Evolutionary conservation across 2,329 filamentous ascomycete genomes (phyloP), one percentile per base, ranked within the genome.

Genomic region (Cyphellophora attinorum): DNA sequence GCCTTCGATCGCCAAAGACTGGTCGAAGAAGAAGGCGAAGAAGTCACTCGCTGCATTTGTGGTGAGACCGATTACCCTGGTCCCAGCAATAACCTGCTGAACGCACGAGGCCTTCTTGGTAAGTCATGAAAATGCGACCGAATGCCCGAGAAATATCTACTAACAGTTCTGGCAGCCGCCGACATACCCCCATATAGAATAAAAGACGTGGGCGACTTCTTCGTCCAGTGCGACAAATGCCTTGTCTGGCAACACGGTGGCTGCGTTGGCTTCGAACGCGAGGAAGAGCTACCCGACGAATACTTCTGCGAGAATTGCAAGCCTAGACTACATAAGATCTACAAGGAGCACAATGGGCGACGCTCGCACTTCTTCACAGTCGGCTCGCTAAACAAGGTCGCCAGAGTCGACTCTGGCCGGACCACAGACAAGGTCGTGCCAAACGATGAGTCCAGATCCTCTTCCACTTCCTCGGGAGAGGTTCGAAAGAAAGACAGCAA

Each of bases 181-280:
- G n/a, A n/a, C n/a, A n/a, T n/a, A n/a, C n/a, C n/a, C n/a, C n/a
- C n/a, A n/a, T n/a, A n/a, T n/a, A n/a, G n/a, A n/a, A n/a, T n/a
- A 8, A 25, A 94, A 52, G 89, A 96, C 46, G 72, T 89, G 47
- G 91, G 89, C 29, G 89, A 88, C 34, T 81, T 96, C 61, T 98
- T 95, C 61, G 88, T 98, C 47, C 89, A 96, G 66, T 98, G 91
- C 72, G 91, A 96, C 62, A 71, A 84, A 45, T 98, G 91, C 68
- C 93, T 93, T 57, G 91, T 96, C 44, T 98, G 56, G 91, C 91
- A 98, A 59, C 91, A 98, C 57, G 91, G 91, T 51, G 89, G 88
- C 41, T 98, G 91, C 55, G 89, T 98, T 40, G 89, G 91, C 41
- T 94, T 98, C 53, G 86, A 93, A 65, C 91, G 91, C 48, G 89